Conservation (phyloP, 2,329 filamentous ascomycete species). For the Epichloe sylvatica region DNA sequence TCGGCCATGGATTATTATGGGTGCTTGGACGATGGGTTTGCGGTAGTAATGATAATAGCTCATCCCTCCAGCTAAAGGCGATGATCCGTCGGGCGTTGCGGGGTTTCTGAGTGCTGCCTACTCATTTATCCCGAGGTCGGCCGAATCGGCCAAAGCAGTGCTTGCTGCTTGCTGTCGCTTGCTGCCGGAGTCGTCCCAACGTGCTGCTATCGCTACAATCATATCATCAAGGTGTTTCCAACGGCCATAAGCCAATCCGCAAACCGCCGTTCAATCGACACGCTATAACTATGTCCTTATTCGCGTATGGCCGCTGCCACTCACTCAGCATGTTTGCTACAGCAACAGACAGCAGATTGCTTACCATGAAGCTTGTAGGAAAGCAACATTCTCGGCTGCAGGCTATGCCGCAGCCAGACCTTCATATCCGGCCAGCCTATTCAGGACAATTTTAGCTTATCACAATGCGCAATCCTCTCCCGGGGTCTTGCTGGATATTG, state of each 20-base stretch:
- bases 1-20: neutral
- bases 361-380: conserved; percentile 22
- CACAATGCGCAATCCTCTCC: conserved; percentile 26
- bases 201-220: neutral
- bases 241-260: neutral
- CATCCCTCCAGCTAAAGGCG: too few relatives aligned
- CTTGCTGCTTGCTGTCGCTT: neutral
- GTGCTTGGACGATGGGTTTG: too few relatives aligned
- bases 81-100: neutral
- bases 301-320: conserved; percentile 24
- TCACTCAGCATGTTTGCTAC: neutral
- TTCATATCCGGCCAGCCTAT: conserved; percentile 41
- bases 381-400: conserved; percentile 39
- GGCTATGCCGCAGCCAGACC: conserved; percentile 48
- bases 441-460: conserved; percentile 38
- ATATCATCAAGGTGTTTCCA: neutral
- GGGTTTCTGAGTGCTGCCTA: neutral
- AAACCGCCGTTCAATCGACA: neutral
- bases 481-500: conserved; percentile 40
- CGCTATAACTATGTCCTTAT: conserved; percentile 29
- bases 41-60: too few relatives aligned
- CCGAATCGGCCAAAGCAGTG: conserved; percentile 2
- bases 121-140: conserved; percentile 5
- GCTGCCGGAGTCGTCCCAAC: neutral
- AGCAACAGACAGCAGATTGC: neutral